Percentiles rank a stretch among this genome's conserved stretches.
Evolutionary conservation across 2,329 filamentous ascomycete species (phyloP).

Genomic region (Aspergillus chevalieri): DNA sequence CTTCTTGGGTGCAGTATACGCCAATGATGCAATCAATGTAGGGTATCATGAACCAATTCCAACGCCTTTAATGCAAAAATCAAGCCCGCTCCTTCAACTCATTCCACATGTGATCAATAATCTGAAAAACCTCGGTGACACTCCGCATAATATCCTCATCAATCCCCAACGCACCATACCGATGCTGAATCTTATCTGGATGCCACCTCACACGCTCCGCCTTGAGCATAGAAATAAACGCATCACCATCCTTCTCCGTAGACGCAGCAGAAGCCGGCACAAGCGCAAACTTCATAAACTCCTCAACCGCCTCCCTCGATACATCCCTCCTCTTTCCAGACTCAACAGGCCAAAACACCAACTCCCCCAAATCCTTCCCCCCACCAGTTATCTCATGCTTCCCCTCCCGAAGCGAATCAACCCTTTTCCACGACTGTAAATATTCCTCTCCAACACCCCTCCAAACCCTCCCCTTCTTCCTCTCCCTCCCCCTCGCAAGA

Average conservation of each 20-base stretch:
- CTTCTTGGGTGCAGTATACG: background rate
- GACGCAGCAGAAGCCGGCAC: background rate
- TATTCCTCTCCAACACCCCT: slow-evolving; percentile 61
- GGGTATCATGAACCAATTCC: slow-evolving; percentile 3
- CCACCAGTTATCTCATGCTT: slow-evolving; percentile 1
- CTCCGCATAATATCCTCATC: slow-evolving; percentile 66
- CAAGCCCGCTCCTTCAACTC: slow-evolving; percentile 44
- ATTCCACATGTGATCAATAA: slow-evolving; percentile 74
- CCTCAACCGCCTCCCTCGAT: slow-evolving; percentile 54
- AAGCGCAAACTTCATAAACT: slow-evolving; percentile 61
- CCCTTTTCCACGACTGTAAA: slow-evolving; percentile 54
- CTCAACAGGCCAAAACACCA: slow-evolving; percentile 68
- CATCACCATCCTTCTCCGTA: slow-evolving; percentile 14
- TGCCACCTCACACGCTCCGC: slow-evolving; percentile 89
- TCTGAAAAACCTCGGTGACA: slow-evolving; percentile 87
- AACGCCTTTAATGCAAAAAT: background rate
- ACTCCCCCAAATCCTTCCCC: slow-evolving; percentile 26
- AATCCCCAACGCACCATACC: slow-evolving; percentile 64
- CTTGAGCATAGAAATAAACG: slow-evolving; percentile 57
- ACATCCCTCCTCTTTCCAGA: slow-evolving; percentile 55
- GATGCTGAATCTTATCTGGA: slow-evolving; percentile 94
- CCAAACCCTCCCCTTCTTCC: slow-evolving; percentile 44
- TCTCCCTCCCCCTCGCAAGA: slow-evolving; percentile 60
- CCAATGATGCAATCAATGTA: background rate
- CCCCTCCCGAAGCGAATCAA: slow-evolving; percentile 25